Conservation (phyloP, 257 asterid species). For the Eustoma russellianum region DNA sequence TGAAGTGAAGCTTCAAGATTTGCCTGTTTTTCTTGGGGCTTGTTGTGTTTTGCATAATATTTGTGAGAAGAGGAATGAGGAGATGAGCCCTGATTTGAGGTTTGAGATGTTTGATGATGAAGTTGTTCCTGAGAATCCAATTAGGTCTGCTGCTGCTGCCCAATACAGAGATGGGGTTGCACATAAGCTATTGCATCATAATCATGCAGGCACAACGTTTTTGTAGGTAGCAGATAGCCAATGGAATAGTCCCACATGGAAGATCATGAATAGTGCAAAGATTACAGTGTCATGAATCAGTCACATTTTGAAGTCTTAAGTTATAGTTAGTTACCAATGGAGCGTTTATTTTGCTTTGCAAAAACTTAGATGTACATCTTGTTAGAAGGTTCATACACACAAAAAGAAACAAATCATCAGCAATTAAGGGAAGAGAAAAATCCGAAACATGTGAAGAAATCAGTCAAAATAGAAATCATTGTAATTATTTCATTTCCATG, state of each 20-base stretch:
- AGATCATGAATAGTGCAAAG: too few species aligned
- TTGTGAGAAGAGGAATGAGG: conserved; percentile 64
- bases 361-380: too few species aligned
- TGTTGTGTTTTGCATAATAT: conserved; percentile 79
- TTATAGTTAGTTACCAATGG: neutral
- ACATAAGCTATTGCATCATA: conserved; percentile 59
- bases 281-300: too few species aligned
- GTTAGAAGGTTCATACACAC: too few species aligned
- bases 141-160: conserved; percentile 34
- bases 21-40: conserved; percentile 78
- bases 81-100: conserved; percentile 36
- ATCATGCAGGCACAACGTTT: conserved; percentile 38
- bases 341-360: too few species aligned
- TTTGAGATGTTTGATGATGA: conserved; percentile 60
- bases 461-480: too few species aligned
- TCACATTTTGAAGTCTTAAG: too few species aligned
- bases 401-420: too few species aligned
- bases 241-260: too few species aligned
- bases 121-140: conserved; percentile 30
- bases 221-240: conserved; percentile 4
- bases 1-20: conserved; percentile 72
- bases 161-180: conserved; percentile 65
- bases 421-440: too few species aligned
- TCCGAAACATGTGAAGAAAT: too few species aligned
- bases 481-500: too few species aligned